Conservation (phyloP, 2,329 filamentous ascomycete species). For the Emmonsiellopsis sp. region DNA sequence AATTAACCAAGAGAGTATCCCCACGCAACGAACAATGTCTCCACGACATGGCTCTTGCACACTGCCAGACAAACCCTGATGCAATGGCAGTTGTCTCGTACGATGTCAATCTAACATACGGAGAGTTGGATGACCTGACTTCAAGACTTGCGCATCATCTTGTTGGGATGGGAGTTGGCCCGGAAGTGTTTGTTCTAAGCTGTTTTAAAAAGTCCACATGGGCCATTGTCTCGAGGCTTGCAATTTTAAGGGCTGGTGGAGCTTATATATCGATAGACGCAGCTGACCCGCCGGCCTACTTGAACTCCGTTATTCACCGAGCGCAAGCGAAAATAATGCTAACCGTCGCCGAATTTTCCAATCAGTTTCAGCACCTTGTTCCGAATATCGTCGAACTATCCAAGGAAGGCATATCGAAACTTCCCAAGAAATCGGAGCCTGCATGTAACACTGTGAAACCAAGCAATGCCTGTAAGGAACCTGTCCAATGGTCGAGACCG, state of each 20-base stretch:
- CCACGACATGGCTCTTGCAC: slow-evolving; percentile 1
- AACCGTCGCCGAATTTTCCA: not conserved
- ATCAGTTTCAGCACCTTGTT: not conserved
- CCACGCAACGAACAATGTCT: not conserved
- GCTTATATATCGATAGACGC: slow-evolving; percentile 1
- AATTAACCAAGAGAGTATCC: not conserved
- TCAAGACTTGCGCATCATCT: slow-evolving; percentile 1
- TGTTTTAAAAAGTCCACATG: slow-evolving; percentile 10
- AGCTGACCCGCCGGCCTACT: slow-evolving; percentile 1
- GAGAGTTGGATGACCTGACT: slow-evolving; percentile 1
- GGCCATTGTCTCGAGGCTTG: slow-evolving; percentile 2
- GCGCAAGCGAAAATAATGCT: not conserved
- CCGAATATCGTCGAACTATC: slow-evolving; percentile 1
- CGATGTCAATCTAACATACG: slow-evolving; percentile 3
- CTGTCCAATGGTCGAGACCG: not conserved
- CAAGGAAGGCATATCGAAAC: slow-evolving; percentile 1
- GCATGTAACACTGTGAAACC: slow-evolving; percentile 1
- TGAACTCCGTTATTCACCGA: not conserved
- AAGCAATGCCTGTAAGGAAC: not conserved
- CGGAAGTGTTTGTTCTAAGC: slow-evolving; percentile 2
- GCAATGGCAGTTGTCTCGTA: slow-evolving; percentile 3
- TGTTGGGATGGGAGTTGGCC: slow-evolving; percentile 1
- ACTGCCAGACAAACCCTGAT: not conserved
- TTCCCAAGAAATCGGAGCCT: not conserved
- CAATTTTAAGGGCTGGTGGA: slow-evolving; percentile 1